Evolutionary conservation across 805 yeast species (phyloP).

Genomic region (Kregervanrija fluxuum): DNA sequence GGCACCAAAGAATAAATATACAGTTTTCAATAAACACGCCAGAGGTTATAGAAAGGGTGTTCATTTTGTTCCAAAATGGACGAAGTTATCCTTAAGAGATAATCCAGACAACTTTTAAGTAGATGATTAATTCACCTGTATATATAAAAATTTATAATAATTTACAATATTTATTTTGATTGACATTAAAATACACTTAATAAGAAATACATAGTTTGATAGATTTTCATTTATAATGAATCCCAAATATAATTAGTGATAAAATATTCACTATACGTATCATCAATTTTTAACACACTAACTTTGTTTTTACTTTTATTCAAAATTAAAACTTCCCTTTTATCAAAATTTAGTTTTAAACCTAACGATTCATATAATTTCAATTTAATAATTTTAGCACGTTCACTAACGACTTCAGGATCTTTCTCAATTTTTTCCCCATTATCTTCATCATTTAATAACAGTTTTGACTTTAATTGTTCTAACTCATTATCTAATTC

Average conservation of each 20-base stretch:
- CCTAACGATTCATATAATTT: constrained; percentile 58
- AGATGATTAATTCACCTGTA: neutral
- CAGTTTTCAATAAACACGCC: constrained; percentile 69
- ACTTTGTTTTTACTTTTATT: constrained; percentile 40
- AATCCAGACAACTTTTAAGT: constrained; percentile 63
- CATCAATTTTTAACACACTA: constrained; percentile 43
- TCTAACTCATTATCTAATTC: constrained; percentile 24
- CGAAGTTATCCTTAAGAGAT: constrained; percentile 71
- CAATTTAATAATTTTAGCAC: constrained; percentile 39
- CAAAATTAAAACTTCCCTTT: constrained; percentile 40
- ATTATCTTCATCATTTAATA: constrained; percentile 14
- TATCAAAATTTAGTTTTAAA: constrained; percentile 36
- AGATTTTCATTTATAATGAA: constrained; percentile 27
- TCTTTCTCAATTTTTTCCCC: constrained; percentile 28
- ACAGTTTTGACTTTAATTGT: constrained; percentile 7
- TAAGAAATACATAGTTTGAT: neutral
- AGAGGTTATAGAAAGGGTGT: constrained; percentile 81
- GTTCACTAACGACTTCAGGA: constrained; percentile 24
- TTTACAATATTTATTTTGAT: neutral
- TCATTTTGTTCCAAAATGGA: constrained; percentile 89
- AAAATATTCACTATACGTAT: constrained; percentile 57
- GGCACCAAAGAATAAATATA: constrained; percentile 78
- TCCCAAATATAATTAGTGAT: constrained; percentile 79
- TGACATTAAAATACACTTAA: neutral
- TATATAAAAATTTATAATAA: neutral